Evolutionary conservation across 192 early-diverging fungal genomes (phyloP), one percentile per base, ranked within the genome.

Genomic region (Mortierella claussenii): DNA sequence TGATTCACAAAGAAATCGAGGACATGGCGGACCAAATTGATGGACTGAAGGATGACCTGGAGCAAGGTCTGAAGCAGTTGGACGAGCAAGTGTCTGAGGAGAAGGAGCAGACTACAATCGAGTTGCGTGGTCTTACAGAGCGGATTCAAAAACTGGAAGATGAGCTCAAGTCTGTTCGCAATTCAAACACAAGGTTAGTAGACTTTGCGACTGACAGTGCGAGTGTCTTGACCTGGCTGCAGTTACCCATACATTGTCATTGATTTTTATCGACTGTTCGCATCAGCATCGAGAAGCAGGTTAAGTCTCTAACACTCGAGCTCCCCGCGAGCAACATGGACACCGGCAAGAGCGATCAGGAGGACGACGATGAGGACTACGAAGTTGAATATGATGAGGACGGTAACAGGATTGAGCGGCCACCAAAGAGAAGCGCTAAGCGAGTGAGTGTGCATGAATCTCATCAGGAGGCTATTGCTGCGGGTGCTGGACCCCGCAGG

Each of bases 381-480:
- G 73, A 76, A 26, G 73, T 76, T 7, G 50, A 76, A 11, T 76
- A 76, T 40, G 73, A 76, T 24, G 73, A 76, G 5, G 73, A 76
- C 36, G 73, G 73, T 18, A 76, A 76, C 47, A 55, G 73, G 59
- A 76, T 76, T n/a, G 73, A 76, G 21, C 27, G 30, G 33, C 51
- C 51, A 21, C 64, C 64, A 1, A 48, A 48, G n/a, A 66, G 27
- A 59, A 5, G 21, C 24, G 9, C 24, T 23, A 60, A 60, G 21
- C 57, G 68, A 10, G 53, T 24, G 18, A 61, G 58, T 17, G 18
- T 69, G 13, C 50, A 53, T 17, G 51, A 54, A 1, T 48, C 50
- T 12, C 47, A 57, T 17, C 37, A 42, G 4, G 37, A 51, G 23
- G 56, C 59, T 20, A 30, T 4, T 23, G 18, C 2, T 42, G 18